These are phyloP conservation scores for Podosphaera xanthii DNA, from an alignment of 2,329 filamentous ascomycete genomes.

Conservation along the genomic window DNA sequence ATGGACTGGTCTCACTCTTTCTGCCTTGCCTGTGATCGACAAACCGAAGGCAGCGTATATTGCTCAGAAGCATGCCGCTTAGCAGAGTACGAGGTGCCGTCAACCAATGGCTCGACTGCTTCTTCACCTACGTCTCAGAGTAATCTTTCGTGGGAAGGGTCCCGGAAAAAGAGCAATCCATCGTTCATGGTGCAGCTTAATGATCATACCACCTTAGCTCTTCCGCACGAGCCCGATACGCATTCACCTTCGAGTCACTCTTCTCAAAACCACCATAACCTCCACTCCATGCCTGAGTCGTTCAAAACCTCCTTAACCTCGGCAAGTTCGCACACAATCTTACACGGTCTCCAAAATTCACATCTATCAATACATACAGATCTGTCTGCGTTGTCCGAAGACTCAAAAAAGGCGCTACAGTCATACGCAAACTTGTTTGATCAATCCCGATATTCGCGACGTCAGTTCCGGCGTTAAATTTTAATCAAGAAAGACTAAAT, in stretches of 20 bases:
- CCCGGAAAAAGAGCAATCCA: constrained; percentile 24
- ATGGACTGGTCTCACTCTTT: constrained; percentile 63
- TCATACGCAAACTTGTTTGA: constrained; percentile 81
- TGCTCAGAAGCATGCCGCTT: constrained; percentile 83
- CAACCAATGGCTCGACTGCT: constrained; percentile 30
- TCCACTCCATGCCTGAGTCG: constrained; percentile 17
- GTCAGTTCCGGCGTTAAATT: constrained; percentile 14
- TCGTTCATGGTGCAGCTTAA: constrained; percentile 47
- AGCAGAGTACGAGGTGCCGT: constrained; percentile 55
- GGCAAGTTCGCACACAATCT: constrained; percentile 65
- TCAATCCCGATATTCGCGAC: constrained; percentile 23
- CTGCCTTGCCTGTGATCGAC: constrained; percentile 83
- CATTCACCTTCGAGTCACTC: constrained; percentile 19
- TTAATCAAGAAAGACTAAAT: neutral
- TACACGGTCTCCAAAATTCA: constrained; percentile 53
- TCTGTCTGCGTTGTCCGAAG: constrained; percentile 40
- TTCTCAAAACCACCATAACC: constrained; percentile 27
- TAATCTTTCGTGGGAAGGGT: constrained; percentile 23
- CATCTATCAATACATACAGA: constrained; percentile 30
- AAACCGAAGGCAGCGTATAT: constrained; percentile 62
- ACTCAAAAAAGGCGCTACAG: constrained; percentile 56
- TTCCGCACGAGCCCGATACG: constrained; percentile 30
- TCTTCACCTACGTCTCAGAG: constrained; percentile 30
- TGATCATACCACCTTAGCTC: constrained; percentile 48
- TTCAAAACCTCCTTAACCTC: constrained; percentile 31